Evolutionary conservation across 202 grass and related monocot genomes (phyloP).

Genomic region (Alloteropsis angusta): DNA sequence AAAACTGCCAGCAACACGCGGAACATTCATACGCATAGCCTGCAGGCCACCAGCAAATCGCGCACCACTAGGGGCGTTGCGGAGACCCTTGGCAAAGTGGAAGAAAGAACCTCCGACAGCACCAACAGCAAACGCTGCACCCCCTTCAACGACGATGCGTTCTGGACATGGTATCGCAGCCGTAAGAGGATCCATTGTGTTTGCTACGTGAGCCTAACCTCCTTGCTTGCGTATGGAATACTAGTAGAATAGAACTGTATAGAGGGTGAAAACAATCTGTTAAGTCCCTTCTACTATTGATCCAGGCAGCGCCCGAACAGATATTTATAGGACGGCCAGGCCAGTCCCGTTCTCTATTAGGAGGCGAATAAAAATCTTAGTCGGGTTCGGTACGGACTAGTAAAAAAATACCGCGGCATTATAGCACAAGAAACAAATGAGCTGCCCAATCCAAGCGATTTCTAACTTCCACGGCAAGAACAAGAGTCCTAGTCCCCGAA

Average conservation of each 20-base stretch:
- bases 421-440: slow-evolving; percentile 1
- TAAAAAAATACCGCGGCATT: background rate
- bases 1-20: slow-evolving; percentile 22
- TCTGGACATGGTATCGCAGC: slow-evolving; percentile 28
- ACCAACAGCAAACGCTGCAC: slow-evolving; percentile 27
- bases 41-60: slow-evolving; percentile 30
- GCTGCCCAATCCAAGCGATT: background rate
- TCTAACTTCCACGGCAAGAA: slow-evolving; percentile 1
- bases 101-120: slow-evolving; percentile 39
- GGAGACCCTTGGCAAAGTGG: slow-evolving; percentile 42
- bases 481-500: background rate
- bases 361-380: background rate
- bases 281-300: background rate
- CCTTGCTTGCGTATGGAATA: background rate
- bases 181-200: background rate
- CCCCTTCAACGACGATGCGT: slow-evolving; percentile 30
- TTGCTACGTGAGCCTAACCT: background rate
- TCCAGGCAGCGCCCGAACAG: background rate
- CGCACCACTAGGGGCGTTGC: slow-evolving; percentile 30
- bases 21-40: slow-evolving; percentile 34
- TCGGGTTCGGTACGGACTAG: background rate
- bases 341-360: background rate
- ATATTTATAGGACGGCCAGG: background rate
- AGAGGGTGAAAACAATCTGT: too few species aligned
- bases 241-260: too few species aligned